These are phyloP conservation scores for Eruca vesicaria DNA, from an alignment of 441 rosid genomes.

Conservation along the genomic window DNA sequence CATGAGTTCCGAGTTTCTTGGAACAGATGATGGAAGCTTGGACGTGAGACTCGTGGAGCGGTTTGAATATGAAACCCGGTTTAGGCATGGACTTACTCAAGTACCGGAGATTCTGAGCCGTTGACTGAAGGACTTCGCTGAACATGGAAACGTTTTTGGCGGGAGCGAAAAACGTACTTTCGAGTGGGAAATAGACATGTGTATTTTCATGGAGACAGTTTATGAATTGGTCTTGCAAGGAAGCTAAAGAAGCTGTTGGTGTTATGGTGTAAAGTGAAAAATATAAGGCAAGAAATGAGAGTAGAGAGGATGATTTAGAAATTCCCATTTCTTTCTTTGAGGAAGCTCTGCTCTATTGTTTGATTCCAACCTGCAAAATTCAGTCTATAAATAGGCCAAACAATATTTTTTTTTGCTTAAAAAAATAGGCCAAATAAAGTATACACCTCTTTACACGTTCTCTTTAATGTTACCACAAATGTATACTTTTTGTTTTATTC, in stretches of 20 bases:
- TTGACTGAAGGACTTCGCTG: neutral
- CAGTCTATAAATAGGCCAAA: constrained; percentile 7
- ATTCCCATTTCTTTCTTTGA: constrained; percentile 9
- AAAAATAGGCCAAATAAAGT: neutral
- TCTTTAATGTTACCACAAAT: constrained; percentile 6
- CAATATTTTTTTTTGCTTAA: no score
- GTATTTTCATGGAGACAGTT: neutral
- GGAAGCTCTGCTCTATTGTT: neutral
- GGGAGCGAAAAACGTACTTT: neutral
- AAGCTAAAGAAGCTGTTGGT: neutral
- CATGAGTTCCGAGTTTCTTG: neutral
- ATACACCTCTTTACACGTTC: neutral
- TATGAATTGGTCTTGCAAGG: neutral
- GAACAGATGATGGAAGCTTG: neutral
- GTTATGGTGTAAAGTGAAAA: neutral
- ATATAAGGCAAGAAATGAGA: neutral
- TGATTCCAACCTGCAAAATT: constrained; percentile 25
- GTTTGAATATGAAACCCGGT: neutral
- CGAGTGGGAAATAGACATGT: neutral
- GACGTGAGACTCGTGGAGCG: constrained; percentile 1
- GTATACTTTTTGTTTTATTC: neutral
- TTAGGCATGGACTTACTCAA: neutral
- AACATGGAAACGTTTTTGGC: neutral
- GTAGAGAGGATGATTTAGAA: neutral
- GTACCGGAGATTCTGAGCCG: neutral